Base-by-base conservation (phyloP, 2,329 filamentous ascomycete genomes). In the Aspergillus nomiae region DNA sequence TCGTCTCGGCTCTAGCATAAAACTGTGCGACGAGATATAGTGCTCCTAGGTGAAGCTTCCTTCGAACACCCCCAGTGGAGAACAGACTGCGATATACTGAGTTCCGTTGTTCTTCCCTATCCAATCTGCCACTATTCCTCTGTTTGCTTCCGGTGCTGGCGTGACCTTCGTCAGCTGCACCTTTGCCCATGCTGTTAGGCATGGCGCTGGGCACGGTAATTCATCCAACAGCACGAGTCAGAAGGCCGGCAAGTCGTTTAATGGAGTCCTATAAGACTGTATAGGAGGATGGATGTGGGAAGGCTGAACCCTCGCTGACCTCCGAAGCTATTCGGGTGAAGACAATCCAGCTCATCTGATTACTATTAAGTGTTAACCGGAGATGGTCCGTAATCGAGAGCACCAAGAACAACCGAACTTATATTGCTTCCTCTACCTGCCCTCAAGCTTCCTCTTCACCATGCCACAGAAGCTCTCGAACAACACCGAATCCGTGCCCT, bases 401-500 rank as follows among this genome's bases (percentile, higher is more conserved):
- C 12, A n/a, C 14, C 8, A 54, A 14, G 21, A 11, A 10, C 30
- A 5, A 14, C 11, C 4, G 14, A 55, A 12, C 16, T 11, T 4
- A 38, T 24, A 38, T 16, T 12, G 14, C 5, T 28, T 32, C 8
- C 32, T 43, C 56, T 60, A 71, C 50, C 69, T 69, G 45, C 67
- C 67, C 54, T 76, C 74, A 41, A 80, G 28, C 61, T 84, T 85
- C 41, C 85, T 81, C 75, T 88, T 91, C 51, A 96, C 67, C 81
- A 94, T 92, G 0, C 92, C 93, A 64, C 89, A 90, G 66, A 99
- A 92, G 74, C 94, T 97, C 78, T 96, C 91, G 76, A 94, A 97
- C 0, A 95, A 73, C 0, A 89, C 83, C 21, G 85, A 81, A 67
- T 96, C 91, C 7, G 83, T 82, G 0, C 95, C 94, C 70, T 92